Conservation (phyloP, 345 rosid species). For the Sisymbrium altissimum region DNA sequence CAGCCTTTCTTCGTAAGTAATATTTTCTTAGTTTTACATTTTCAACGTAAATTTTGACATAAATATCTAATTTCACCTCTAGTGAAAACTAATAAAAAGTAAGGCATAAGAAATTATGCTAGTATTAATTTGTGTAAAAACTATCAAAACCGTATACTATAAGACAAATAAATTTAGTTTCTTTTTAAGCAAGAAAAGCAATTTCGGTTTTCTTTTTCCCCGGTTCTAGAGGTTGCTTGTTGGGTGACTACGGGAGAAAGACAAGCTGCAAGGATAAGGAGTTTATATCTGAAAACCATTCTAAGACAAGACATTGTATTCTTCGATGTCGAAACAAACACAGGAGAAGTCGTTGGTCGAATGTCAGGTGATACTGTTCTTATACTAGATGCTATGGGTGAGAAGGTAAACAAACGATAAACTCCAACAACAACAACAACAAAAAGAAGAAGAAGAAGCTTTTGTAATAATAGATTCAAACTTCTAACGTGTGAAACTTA, state of each 20-base stretch:
- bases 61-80: not conserved
- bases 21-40: not conserved
- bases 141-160: not conserved
- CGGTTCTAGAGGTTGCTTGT: constrained; percentile 61
- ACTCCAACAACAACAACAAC: no score
- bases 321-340: constrained; percentile 70
- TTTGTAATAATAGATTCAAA: not conserved
- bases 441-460: not conserved
- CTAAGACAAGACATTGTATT: constrained; percentile 69
- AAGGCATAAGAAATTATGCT: not conserved
- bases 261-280: constrained; percentile 65
- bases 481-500: not conserved
- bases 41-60: not conserved
- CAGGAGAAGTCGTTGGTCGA: constrained; percentile 78
- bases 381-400: constrained; percentile 88
- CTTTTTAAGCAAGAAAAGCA: not conserved
- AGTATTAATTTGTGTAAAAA: not conserved
- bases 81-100: no score
- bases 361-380: constrained; percentile 91
- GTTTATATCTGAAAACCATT: constrained; percentile 57
- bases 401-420: constrained; percentile 45
- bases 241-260: constrained; percentile 87
- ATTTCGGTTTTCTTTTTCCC: not conserved
- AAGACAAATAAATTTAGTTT: not conserved
- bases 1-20: constrained; percentile 65